These are phyloP conservation scores for Antrodiella citrinella DNA, from an alignment of 768 basidiomycete genomes.

Conservation along the genomic window DNA sequence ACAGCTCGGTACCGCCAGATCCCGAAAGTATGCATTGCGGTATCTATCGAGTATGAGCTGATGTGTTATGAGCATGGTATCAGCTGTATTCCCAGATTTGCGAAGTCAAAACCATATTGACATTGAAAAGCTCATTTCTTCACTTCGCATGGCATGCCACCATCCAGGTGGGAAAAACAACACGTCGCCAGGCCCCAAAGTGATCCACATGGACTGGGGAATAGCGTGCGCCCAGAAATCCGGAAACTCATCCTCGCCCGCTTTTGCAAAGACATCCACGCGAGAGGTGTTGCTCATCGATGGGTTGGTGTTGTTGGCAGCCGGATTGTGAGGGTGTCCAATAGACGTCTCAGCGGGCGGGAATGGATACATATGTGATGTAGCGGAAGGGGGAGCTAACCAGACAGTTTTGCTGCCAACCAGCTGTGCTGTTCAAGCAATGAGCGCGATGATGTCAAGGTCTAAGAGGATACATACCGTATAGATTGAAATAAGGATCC, in stretches of 20 bases:
- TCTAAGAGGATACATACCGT: slow-evolving; percentile 40
- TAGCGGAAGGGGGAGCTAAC: slow-evolving; percentile 68
- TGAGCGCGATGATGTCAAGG: background rate
- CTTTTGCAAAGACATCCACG: slow-evolving; percentile 65
- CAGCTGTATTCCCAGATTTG: background rate
- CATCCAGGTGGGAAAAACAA: slow-evolving; percentile 87
- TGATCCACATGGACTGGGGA: slow-evolving; percentile 50
- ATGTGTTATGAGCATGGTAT: no score
- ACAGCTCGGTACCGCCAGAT: no score
- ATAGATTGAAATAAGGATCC: slow-evolving; percentile 94
- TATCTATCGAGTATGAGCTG: no score
- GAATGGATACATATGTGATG: slow-evolving; percentile 54
- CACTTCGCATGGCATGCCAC: slow-evolving; percentile 92
- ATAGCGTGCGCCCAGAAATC: slow-evolving; percentile 51
- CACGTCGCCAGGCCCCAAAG: slow-evolving; percentile 75
- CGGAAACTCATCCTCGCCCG: slow-evolving; percentile 29
- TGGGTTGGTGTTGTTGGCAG: slow-evolving; percentile 31
- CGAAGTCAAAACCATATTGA: slow-evolving; percentile 93
- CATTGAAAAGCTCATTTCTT: slow-evolving; percentile 75
- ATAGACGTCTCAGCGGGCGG: slow-evolving; percentile 16
- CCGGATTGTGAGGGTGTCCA: slow-evolving; percentile 25
- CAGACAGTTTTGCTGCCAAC: slow-evolving; percentile 87
- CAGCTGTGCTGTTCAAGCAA: slow-evolving; percentile 65
- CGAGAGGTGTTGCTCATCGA: slow-evolving; percentile 75
- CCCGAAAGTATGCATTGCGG: no score